Base-by-base conservation (phyloP, 192 early-diverging fungal genomes). In the Coemansia sp. region DNA sequence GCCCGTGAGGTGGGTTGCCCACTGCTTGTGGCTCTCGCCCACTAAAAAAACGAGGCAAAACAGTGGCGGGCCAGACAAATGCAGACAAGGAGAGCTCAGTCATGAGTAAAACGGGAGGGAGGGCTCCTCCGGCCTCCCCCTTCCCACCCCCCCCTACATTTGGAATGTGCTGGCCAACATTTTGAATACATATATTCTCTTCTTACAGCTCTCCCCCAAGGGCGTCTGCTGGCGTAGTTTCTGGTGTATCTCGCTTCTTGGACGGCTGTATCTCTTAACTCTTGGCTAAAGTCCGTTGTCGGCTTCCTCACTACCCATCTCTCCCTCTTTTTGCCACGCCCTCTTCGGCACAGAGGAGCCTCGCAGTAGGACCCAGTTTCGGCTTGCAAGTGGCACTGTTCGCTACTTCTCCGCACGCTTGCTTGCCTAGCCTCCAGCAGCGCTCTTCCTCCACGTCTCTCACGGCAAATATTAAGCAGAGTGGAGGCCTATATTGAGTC, bases 1-100 rank as follows among this genome's bases (percentile, higher is more conserved):
- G 48, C 48, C 48, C 48, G 43, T 46, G 43, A 46, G 20, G 43
- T 46, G 18, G 43, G 43, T 46, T 46, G 43, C 18, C 43, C 43
- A 20, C n/a, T 55, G 23, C 51, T 8, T 26, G 28, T 55, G 51
- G 51, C 51, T 51, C 48, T 43, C 13, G 21, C 4, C 24, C 48
- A 51, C 21, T 18, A 48, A 20, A 8, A 48, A 23, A 46, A 24
- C 51, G 51, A 55, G 51, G 21, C 51, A 23, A 51, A 13, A 14
- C 48, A 51, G 48, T 51, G 48, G 48, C 43, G 43, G 43, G 43
- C 43, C 43, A 46, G 43, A 46, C 43, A 46, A 46, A 46, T 46
- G 20, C 43, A 21, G 43, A 20, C 31, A 31, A 4, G 31, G 31
- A 31, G 31, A 31, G 31, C 43, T 42, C 40, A 46, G 18, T 46